Evolutionary conservation across 169 alveolate species (phyloP), one percentile per base, ranked within the genome.

Genomic region (Plasmodium vinckei): DNA sequence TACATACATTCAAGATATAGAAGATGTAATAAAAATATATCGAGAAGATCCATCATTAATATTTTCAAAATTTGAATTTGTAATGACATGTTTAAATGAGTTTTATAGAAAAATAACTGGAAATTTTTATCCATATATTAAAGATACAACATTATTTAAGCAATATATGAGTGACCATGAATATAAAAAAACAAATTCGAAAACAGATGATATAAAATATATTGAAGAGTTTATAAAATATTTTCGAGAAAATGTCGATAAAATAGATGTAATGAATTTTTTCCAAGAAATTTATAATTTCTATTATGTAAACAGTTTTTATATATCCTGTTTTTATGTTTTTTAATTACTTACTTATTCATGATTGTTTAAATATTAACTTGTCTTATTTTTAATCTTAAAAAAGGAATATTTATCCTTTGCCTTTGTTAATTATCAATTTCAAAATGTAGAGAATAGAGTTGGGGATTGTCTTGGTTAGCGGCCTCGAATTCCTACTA

Each of bases 51-150:
- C 71, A 7, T 15, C 23, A n/a, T 27, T 21, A 13, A 49, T 53
- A 17, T 75, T 75, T 42, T 47, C 7, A 17, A 33, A 49, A 1
- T 49, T 75, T 47, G 67, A 63, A 60, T 19, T 46, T 17, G 51
- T 75, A 13, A 42, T 23, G 49, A 51, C 47, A 21, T 75, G 88
- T 39, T 61, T 75, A 13, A 49, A 51, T 13, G 67, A 75, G 25
- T 75, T 75, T 61, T 75, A 75, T 27, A n/a, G 49, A 64, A 63
- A 64, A 47, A 27, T 75, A 21, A 75, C 63, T 17, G 13, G 57
- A 17, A 46, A 73, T 33, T 75, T 75, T 42, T 12, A 75, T 27
- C 63, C 15, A 6, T 61, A 75, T 75, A 56, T 75, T n/a, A 19
- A 49, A 61, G 60, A 46, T 5, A 75, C 88, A 12, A 42, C 53